A percentile compares a stretch with the other conserved stretches of the same genome.
These are phyloP conservation scores for Auriscalpium microsporum DNA, from an alignment of 768 basidiomycete genomes.

Conservation along the genomic window DNA sequence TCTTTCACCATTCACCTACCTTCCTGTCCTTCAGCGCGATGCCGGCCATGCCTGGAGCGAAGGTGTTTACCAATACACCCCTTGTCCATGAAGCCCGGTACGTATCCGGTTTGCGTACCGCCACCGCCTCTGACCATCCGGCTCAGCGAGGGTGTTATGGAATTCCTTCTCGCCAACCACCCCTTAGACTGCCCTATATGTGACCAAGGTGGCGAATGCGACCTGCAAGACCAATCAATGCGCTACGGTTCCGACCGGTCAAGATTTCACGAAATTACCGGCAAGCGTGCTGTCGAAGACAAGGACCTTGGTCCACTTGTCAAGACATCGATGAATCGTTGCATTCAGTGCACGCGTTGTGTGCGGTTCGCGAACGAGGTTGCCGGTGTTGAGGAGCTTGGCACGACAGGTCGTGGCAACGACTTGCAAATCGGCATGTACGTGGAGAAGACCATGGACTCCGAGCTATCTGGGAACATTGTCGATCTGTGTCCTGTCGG, in stretches of 20 bases:
- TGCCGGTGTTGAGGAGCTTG: conserved; percentile 95
- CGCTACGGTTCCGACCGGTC: conserved; percentile 96
- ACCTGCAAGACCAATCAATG: conserved; percentile 98
- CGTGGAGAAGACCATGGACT: conserved; percentile 95
- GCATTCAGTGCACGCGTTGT: conserved; percentile 99
- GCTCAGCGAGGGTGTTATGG: conserved; percentile 90
- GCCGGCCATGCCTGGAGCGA: conserved; percentile 93
- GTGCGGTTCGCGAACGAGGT: conserved; percentile 99
- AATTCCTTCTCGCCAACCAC: conserved; percentile 95
- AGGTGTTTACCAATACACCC: conserved; percentile 90
- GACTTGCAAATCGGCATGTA: conserved; percentile 99
- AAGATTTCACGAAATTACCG: conserved; percentile 96
- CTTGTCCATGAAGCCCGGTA: conserved; percentile 82
- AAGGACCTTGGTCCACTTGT: conserved; percentile 97
- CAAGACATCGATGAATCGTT: conserved; percentile 98
- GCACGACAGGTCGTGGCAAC: conserved; percentile 94
- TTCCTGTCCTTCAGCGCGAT: conserved; percentile 56
- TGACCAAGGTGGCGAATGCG: conserved; percentile 98
- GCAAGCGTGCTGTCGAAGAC: conserved; percentile 97
- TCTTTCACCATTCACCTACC: no score
- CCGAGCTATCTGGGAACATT: conserved; percentile 95
- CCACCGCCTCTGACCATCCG: conserved; percentile 6
- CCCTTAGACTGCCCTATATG: conserved; percentile 98
- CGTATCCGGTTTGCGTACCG: not conserved
- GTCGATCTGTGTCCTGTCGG: conserved; percentile 98